Conservation (phyloP, 2,329 filamentous ascomycete species). For the Knufia petricola region DNA sequence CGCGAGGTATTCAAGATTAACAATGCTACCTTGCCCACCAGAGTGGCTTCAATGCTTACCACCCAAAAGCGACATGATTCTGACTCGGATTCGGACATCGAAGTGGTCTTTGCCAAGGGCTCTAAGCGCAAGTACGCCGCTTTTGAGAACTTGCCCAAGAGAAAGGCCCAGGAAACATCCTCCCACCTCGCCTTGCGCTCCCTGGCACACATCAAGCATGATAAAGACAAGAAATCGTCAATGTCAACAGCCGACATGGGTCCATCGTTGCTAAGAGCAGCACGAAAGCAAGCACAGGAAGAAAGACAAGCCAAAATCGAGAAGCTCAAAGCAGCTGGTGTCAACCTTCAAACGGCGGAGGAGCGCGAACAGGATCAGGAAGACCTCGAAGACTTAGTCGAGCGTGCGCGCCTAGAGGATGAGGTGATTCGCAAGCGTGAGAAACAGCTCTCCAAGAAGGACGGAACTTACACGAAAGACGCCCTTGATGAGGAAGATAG, state of each 20-base stretch:
- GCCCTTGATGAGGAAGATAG: slow-evolving; percentile 45
- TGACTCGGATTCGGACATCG: slow-evolving; percentile 46
- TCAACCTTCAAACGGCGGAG: slow-evolving; percentile 73
- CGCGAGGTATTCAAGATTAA: neutral
- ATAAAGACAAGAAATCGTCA: slow-evolving; percentile 36
- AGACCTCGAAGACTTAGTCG: slow-evolving; percentile 77
- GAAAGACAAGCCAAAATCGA: slow-evolving; percentile 71
- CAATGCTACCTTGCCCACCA: neutral
- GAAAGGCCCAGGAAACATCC: slow-evolving; percentile 52
- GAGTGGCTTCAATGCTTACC: neutral
- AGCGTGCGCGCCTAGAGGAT: slow-evolving; percentile 72
- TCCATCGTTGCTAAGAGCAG: slow-evolving; percentile 56
- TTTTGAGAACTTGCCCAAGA: slow-evolving; percentile 59
- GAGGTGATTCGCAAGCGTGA: slow-evolving; percentile 70
- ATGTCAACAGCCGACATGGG: slow-evolving; percentile 66
- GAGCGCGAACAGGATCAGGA: slow-evolving; percentile 74
- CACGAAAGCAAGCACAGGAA: slow-evolving; percentile 66
- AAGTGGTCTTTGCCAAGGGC: slow-evolving; percentile 45
- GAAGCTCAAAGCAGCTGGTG: slow-evolving; percentile 66
- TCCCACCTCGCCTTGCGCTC: slow-evolving; percentile 61
- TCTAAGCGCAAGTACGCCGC: slow-evolving; percentile 43
- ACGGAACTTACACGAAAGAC: slow-evolving; percentile 39
- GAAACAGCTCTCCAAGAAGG: slow-evolving; percentile 60
- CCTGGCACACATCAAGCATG: slow-evolving; percentile 63
- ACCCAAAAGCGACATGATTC: neutral